Base-by-base conservation (phyloP, 2,329 filamentous ascomycete species). In the Hypoxylon sp. region DNA sequence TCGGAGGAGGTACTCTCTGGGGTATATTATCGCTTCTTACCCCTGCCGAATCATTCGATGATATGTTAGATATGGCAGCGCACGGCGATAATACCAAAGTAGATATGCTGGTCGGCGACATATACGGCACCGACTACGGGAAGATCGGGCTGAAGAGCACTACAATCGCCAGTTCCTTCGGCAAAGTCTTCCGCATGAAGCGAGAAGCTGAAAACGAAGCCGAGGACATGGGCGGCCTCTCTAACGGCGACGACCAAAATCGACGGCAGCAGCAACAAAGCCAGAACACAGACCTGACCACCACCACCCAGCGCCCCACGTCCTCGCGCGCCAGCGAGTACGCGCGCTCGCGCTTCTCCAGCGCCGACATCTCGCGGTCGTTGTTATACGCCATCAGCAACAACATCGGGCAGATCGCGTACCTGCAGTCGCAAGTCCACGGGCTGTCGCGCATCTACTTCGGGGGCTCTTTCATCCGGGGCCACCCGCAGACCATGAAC, bases 1-100 rank as follows among this genome's bases (percentile, higher is more conserved):
- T 99, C 0, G 95, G 95, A 32, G 95, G 95, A 46, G 95, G 95
- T n/a, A 99, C 95, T 1, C 89, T 99, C 54, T 99, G 95, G 95
- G 95, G 95, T 0, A 83, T 99, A 22, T 84, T 99, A 37, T 95
- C 92, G 11, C 85, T 99, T 53, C 84, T 99, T 39, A 99, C 95
- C 0, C 93, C 94, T n/a, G 93, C 94, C 20, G 87, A 91, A 57
- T 94, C 89, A n/a, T 99, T 99, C 75, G 95, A 98, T 77, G 94
- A 97, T 71, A 99, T 99, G 95, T 84, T 99, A 34, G 89, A 90
- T 56, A 90, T 96, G 81, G 94, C 95, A 0, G 95, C 95, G 68
- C 85, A 88, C 32, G 95, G 95, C 24, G 95, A 99, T 79, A 99
- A 99, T 73, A 85, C 90, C 37, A 90, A 91, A 26, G 95, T 99